A percentile compares a stretch with the other conserved stretches of the same genome.
These are phyloP conservation scores for Lizonia empirigonia DNA, from an alignment of 2,329 filamentous ascomycete genomes.

Conservation along the genomic window DNA sequence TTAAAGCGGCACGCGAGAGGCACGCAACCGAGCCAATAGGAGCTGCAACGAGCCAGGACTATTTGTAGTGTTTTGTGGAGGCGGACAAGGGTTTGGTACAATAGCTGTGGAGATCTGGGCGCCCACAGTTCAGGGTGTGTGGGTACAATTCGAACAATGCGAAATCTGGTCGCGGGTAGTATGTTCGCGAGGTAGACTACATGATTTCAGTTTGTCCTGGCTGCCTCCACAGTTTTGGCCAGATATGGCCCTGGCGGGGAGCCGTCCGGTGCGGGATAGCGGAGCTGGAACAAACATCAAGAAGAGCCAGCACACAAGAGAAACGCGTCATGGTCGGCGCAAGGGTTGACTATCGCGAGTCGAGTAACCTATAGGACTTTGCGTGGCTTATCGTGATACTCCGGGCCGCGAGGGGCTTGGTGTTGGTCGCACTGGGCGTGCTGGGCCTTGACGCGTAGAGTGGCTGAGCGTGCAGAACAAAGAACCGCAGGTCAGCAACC, in stretches of 20 bases:
- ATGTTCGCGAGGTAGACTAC: constrained; percentile 10
- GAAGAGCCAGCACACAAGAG: constrained; percentile 20
- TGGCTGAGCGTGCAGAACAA: constrained; percentile 25
- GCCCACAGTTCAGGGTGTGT: neutral
- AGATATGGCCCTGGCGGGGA: constrained; percentile 37
- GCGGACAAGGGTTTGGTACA: constrained; percentile 22
- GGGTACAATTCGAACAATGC: neutral
- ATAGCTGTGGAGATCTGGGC: constrained; percentile 9
- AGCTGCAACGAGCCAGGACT: neutral
- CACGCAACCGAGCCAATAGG: constrained; percentile 12
- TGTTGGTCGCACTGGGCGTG: constrained; percentile 4
- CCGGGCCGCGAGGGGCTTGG: constrained; percentile 6
- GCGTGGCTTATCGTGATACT: constrained; percentile 20
- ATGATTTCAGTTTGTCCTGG: neutral
- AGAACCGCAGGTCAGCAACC: constrained; percentile 9
- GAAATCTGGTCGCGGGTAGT: neutral
- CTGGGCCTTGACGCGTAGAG: constrained; percentile 29
- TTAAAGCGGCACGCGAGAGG: constrained; percentile 3
- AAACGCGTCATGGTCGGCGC: constrained; percentile 38
- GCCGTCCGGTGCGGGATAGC: constrained; percentile 24
- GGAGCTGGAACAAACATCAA: constrained; percentile 26
- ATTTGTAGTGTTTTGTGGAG: constrained; percentile 16
- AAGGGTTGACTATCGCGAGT: constrained; percentile 19
- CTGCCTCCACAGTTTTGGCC: constrained; percentile 19
- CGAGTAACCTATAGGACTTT: constrained; percentile 11